phyloP scores from a whole-genome alignment of 2,329 filamentous ascomycete species.

The Metarhizium sp. region DNA sequence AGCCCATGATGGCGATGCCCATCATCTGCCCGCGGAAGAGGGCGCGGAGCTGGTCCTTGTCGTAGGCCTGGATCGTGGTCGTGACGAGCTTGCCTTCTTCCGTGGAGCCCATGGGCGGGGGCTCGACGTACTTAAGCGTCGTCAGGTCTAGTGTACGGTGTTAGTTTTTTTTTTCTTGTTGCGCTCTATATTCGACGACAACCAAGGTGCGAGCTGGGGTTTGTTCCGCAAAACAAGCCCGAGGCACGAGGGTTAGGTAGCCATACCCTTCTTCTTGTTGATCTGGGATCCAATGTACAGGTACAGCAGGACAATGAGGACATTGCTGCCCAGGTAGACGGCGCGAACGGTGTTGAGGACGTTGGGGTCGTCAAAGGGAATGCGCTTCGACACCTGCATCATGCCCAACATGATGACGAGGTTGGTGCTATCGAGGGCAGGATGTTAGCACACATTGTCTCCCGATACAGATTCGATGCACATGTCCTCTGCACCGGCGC shows the following conservation, averaged over 20 bases:
- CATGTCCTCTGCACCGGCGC: background rate
- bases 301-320: constrained; percentile 79
- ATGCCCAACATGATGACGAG: constrained; percentile 90
- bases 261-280: constrained; percentile 92
- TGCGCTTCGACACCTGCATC: constrained; percentile 96
- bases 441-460: constrained; percentile 13
- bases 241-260: background rate
- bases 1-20: constrained; percentile 94
- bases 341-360: constrained; percentile 48
- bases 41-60: constrained; percentile 72
- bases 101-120: constrained; percentile 80
- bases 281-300: constrained; percentile 77
- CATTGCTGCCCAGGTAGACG: constrained; percentile 51
- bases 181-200: too few relatives aligned
- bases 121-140: constrained; percentile 97
- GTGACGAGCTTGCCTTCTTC: constrained; percentile 96
- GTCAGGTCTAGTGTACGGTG: constrained; percentile 65
- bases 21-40: constrained; percentile 88
- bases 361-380: constrained; percentile 79
- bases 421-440: constrained; percentile 57
- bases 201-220: too few relatives aligned
- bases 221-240: too few relatives aligned
- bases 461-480: background rate
- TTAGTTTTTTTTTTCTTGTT: constrained; percentile 6
- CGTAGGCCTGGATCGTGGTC: constrained; percentile 94